These are phyloP conservation scores for Pseudoscleropodium purum DNA, from an alignment of 225 moss, liverwort and hornwort genomes.

Conservation along the genomic window DNA sequence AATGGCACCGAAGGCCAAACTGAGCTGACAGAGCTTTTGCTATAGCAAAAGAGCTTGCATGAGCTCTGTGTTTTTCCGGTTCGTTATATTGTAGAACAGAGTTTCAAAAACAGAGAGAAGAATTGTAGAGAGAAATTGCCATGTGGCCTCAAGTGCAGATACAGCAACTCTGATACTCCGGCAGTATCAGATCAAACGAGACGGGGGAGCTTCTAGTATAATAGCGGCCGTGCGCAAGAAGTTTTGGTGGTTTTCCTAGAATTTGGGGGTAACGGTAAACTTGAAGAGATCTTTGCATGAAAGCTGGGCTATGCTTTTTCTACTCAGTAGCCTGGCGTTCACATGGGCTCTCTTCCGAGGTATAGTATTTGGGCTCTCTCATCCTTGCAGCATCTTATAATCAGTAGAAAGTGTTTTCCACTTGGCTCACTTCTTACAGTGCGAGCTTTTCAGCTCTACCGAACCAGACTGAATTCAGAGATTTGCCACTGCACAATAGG, in stretches of 20 bases:
- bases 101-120: background rate
- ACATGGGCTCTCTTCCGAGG: constrained; percentile 42
- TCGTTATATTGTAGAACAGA: background rate
- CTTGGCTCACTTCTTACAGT: background rate
- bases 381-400: background rate
- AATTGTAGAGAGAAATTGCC: background rate
- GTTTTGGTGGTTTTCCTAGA: background rate
- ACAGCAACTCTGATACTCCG: background rate
- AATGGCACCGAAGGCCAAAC: background rate
- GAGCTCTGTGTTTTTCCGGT: constrained; percentile 8
- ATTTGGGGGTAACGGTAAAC: background rate
- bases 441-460: constrained; percentile 8
- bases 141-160: background rate
- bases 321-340: constrained; percentile 26
- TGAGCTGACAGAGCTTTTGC: background rate
- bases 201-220: background rate
- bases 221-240: background rate
- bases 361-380: constrained; percentile 5
- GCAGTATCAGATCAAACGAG: background rate
- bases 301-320: constrained; percentile 8
- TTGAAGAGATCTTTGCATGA: constrained; percentile 39
- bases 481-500: constrained; percentile 1
- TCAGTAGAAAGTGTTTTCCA: background rate
- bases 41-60: constrained; percentile 4
- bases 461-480: background rate